These are phyloP conservation scores for Areca catechu DNA, from an alignment of 176 grass and related monocot genomes.

Conservation along the genomic window DNA sequence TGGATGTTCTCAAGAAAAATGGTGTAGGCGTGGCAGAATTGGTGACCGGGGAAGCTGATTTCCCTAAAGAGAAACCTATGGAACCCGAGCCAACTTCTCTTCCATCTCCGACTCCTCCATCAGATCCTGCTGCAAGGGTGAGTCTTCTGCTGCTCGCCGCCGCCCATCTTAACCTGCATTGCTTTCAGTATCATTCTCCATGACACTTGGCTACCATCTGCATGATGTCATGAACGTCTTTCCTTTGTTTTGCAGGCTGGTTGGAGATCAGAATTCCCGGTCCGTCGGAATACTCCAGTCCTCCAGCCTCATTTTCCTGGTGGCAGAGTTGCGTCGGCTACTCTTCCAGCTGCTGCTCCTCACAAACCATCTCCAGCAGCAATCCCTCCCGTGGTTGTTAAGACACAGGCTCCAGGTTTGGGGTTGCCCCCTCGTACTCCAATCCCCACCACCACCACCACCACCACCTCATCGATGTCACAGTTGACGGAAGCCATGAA, in stretches of 20 bases:
- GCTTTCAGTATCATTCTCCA: too few relatives aligned
- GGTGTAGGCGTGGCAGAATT: conserved; percentile 55
- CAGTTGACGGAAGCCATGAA: conserved; percentile 26
- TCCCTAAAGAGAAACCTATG: conserved; percentile 12
- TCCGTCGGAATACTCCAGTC: neutral
- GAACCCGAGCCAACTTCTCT: conserved; percentile 43
- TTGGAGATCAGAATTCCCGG: conserved; percentile 51
- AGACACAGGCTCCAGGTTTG: conserved; percentile 36
- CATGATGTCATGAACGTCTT: neutral
- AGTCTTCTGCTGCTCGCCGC: neutral
- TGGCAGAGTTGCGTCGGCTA: conserved; percentile 7
- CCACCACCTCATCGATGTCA: conserved; percentile 8
- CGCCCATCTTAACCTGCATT: too few relatives aligned
- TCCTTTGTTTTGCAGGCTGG: conserved; percentile 27
- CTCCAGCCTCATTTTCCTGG: neutral
- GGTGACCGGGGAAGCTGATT: conserved; percentile 28
- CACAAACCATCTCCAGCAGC: neutral
- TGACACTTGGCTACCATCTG: too few relatives aligned
- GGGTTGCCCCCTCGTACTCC: conserved; percentile 29
- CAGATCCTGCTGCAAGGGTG: conserved; percentile 55
- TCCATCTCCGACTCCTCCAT: conserved; percentile 80
- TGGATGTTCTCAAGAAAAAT: conserved; percentile 82
- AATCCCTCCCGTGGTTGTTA: conserved; percentile 30
- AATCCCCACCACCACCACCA: conserved; percentile 17
- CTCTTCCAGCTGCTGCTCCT: neutral